Conservation (phyloP, 1,284 basidiomycete genomes). For the Sporisorium exsertum region DNA sequence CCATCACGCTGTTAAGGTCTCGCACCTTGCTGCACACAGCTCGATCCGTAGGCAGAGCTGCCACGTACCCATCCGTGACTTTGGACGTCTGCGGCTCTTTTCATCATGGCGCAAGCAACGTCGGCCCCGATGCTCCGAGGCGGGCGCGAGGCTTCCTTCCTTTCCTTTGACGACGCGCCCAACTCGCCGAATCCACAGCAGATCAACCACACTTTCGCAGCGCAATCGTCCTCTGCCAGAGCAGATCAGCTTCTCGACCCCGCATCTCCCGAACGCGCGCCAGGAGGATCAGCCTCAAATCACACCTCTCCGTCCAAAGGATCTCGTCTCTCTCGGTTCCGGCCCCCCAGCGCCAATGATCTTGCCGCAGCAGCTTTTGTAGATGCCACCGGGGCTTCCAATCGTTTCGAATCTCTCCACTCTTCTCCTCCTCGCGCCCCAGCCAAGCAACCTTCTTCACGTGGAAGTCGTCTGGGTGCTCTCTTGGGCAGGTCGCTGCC, state of each 20-base stretch:
- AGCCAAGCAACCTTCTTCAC: slow-evolving; percentile 12
- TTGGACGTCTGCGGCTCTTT: not conserved
- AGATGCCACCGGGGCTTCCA: slow-evolving; percentile 10
- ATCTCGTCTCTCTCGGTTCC: slow-evolving; percentile 10
- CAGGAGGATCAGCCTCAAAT: not conserved
- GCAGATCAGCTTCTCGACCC: not conserved
- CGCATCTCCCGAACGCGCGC: not conserved
- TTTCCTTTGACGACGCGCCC: slow-evolving; percentile 33
- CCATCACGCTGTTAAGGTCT: not conserved
- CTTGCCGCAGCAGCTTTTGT: slow-evolving; percentile 12
- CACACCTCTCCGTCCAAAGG: slow-evolving; percentile 18
- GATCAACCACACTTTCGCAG: not conserved
- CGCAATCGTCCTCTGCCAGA: not conserved
- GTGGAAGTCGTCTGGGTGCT: slow-evolving; percentile 40
- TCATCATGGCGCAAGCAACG: slow-evolving; percentile 20
- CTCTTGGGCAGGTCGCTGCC: slow-evolving; percentile 20
- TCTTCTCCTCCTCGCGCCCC: slow-evolving; percentile 15
- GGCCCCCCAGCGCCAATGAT: slow-evolving; percentile 14
- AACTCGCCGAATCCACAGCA: slow-evolving; percentile 19
- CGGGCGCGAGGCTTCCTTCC: slow-evolving; percentile 23
- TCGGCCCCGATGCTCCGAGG: slow-evolving; percentile 7
- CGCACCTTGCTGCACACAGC: not conserved
- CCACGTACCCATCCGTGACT: not conserved
- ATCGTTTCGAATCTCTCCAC: slow-evolving; percentile 9
- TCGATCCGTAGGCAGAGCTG: not conserved